Evolutionary conservation across 371 early-diverging fungal species (phyloP), one percentile per base, ranked within the genome.

Genomic region (Apophysomyces trapeziformis): DNA sequence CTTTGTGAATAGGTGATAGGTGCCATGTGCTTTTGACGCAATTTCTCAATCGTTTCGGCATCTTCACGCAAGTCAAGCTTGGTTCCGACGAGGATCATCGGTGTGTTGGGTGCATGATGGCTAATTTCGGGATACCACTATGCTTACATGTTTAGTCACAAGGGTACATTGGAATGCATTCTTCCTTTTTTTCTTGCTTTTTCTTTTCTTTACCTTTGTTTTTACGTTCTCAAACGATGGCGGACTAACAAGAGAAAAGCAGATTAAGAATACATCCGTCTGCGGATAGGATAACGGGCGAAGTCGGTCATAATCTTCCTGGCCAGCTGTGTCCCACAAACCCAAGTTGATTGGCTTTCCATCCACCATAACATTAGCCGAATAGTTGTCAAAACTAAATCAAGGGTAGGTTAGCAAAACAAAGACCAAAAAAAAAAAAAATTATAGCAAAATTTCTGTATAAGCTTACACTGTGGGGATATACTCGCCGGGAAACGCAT

Each of bases 261-360:
- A 93, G 63, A 94, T 85, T 46, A 96, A 73, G 77, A 95, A 90
- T 2, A 95, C 92, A 71, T 96, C 92, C n/a, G 95, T 92, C 66
- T 95, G 90, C 38, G 93, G 92, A 74, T 93, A 95, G 9, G 92
- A 92, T 26, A 94, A 78, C 5, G 92, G 89, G 44, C 98, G 96
- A 61, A 99, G 94, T 73, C 97, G 96, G 73, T 98, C 97, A 75
- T 98, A 96, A 92, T 99, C 98, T 85, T 99, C 99, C 80, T 99
- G 99, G 64, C 99, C 99, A 67, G 99, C 99, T 41, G 96, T 96
- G 79, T 97, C 96, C 96, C 96, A 97, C 44, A 96, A 79, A 39
- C 90, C 90, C 45, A 96, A 72, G 68, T 90, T 90, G 71, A 92
- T 89, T 43, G 89, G 92, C 67, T 91, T 91, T 54, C 90, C 90